phyloP scores from a whole-genome alignment of 352 stramenopile species.

The Thraustochytrium sp. region DNA sequence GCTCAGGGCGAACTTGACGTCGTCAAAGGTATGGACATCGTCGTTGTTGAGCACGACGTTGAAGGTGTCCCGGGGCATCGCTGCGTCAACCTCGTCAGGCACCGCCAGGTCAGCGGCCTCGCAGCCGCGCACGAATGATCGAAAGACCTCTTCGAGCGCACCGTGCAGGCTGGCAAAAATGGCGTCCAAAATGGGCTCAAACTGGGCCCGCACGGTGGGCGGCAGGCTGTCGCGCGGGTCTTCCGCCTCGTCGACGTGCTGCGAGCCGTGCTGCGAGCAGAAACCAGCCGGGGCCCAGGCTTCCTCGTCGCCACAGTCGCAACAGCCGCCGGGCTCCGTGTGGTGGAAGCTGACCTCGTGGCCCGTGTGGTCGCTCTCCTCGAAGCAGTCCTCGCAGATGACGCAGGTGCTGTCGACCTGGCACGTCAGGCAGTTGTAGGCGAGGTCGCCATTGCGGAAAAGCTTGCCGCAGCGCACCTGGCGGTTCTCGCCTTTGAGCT shows the following conservation, averaged over 20 bases:
- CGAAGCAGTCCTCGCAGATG: conserved; percentile 88
- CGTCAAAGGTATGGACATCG: conserved; percentile 95
- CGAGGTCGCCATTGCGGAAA: conserved; percentile 93
- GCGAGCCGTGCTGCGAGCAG: conserved; percentile 76
- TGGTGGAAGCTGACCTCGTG: conserved; percentile 72
- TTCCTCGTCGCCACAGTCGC: conserved; percentile 95
- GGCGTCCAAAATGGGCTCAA: conserved; percentile 64
- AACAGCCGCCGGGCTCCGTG: conserved; percentile 75
- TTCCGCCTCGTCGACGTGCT: conserved; percentile 46
- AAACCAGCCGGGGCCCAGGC: conserved; percentile 89
- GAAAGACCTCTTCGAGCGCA: conserved; percentile 47
- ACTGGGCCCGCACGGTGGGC: conserved; percentile 60
- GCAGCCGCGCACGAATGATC: not conserved
- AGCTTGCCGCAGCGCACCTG: conserved; percentile 79
- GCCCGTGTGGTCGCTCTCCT: conserved; percentile 84
- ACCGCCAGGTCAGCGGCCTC: conserved; percentile 50
- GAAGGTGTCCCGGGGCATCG: conserved; percentile 56
- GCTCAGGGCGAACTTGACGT: conserved; percentile 70
- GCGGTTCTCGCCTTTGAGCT: conserved; percentile 27
- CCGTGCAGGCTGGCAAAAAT: conserved; percentile 65
- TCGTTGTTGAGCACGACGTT: conserved; percentile 93
- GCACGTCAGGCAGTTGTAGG: conserved; percentile 97
- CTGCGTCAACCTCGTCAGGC: not conserved
- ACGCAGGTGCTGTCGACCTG: conserved; percentile 95
- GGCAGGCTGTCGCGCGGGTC: conserved; percentile 56